A percentile compares a stretch with the other conserved stretches of the same genome.
Conservation (phyloP, 2,329 filamentous ascomycete genomes). For the Claviceps capensis region DNA sequence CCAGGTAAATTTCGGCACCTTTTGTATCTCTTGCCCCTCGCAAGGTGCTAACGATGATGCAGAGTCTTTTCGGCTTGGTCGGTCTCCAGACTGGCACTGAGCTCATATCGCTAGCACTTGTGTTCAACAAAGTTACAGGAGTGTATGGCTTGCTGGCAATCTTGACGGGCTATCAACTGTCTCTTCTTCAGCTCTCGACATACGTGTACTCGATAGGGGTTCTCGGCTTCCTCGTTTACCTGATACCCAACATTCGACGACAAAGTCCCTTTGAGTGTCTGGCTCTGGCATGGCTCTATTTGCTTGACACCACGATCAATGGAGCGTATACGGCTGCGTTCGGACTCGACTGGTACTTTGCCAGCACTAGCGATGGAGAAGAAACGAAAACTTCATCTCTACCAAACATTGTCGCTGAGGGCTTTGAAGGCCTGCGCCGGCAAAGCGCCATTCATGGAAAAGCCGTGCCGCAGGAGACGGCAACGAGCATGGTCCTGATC, state of each 20-base stretch:
- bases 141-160: constrained; percentile 83
- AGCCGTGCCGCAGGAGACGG: constrained; percentile 42
- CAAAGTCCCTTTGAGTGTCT: constrained; percentile 69
- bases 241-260: constrained; percentile 67
- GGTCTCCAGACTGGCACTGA: constrained; percentile 77
- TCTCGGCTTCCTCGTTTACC: constrained; percentile 52
- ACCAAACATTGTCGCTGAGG: constrained; percentile 17
- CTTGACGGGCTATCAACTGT: constrained; percentile 73
- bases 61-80: constrained; percentile 79
- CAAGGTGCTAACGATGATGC: constrained; percentile 9
- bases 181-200: constrained; percentile 72
- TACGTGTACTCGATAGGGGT: constrained; percentile 76
- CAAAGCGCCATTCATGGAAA: constrained; percentile 21
- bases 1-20: constrained; percentile 19
- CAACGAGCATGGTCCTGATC: constrained; percentile 66
- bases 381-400: constrained; percentile 11
- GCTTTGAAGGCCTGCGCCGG: constrained; percentile 19
- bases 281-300: constrained; percentile 72
- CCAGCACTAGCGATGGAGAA: constrained; percentile 35
- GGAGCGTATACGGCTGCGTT: constrained; percentile 71
- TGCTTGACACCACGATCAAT: constrained; percentile 71
- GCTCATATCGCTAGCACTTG: constrained; percentile 66
- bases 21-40: background rate
- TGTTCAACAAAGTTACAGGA: constrained; percentile 87
- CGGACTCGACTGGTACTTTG: constrained; percentile 73